Conservation (phyloP, 2,329 filamentous ascomycete species). For the Madurella fahalii region DNA sequence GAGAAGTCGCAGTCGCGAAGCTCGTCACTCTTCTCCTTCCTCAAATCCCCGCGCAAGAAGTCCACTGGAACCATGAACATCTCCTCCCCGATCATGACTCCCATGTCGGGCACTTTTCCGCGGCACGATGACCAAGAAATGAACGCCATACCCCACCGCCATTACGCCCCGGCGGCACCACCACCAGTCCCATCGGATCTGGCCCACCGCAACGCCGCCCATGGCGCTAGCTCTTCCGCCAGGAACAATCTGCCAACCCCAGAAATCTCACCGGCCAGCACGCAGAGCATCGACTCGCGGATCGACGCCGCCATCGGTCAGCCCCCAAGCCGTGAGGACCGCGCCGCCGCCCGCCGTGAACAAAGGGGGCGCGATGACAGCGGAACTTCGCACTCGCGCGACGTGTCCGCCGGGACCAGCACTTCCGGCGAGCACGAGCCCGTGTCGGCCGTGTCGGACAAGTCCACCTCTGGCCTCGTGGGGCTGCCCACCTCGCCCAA, state of each 20-base stretch:
- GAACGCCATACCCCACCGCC: slow-evolving; percentile 53
- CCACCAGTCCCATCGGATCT: slow-evolving; percentile 51
- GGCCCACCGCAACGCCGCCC: slow-evolving; percentile 31
- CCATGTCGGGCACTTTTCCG: slow-evolving; percentile 57
- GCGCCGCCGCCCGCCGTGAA: slow-evolving; percentile 8
- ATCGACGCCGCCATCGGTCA: slow-evolving; percentile 40
- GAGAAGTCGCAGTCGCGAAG: slow-evolving; percentile 54
- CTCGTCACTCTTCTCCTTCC: slow-evolving; percentile 57
- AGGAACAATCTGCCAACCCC: slow-evolving; percentile 39
- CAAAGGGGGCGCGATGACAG: slow-evolving; percentile 12
- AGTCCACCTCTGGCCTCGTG: slow-evolving; percentile 48
- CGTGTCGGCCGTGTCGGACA: slow-evolving; percentile 49
- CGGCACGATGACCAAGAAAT: slow-evolving; percentile 53
- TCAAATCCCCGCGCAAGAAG: slow-evolving; percentile 57
- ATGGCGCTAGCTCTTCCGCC: slow-evolving; percentile 2
- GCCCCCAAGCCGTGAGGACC: slow-evolving; percentile 13
- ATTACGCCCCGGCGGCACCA: slow-evolving; percentile 53
- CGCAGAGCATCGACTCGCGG: slow-evolving; percentile 54
- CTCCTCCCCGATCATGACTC: slow-evolving; percentile 63
- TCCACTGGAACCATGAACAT: slow-evolving; percentile 49
- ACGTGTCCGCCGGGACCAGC: slow-evolving; percentile 28
- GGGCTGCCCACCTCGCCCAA: slow-evolving; percentile 52
- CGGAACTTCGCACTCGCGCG: slow-evolving; percentile 20
- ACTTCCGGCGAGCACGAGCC: slow-evolving; percentile 41
- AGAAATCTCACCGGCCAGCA: slow-evolving; percentile 45